Evolutionary conservation across 2,329 filamentous ascomycete species (phyloP), one percentile per base, ranked within the genome.

Genomic region (Chrysoporthe deuterocubensis): DNA sequence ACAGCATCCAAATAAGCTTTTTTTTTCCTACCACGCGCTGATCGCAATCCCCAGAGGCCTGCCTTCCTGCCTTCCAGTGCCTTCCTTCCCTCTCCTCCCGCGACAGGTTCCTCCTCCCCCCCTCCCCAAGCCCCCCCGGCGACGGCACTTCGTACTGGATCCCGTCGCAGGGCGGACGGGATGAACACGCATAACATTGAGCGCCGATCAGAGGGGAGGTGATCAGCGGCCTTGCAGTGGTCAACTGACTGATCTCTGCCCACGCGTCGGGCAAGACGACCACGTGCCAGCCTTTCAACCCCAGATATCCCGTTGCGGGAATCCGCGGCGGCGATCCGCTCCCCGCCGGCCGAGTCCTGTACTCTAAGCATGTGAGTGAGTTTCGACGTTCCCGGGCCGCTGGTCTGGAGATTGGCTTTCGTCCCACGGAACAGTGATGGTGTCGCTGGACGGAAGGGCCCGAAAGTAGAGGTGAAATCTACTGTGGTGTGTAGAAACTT

Each of bases 291-390:
- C 5, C 37, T 21, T 16, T n/a, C 21, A 43, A 42, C 32, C 40
- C 8, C 32, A 57, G 46, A 46, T 44, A 16, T 14, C 8, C 21
- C 11, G 11, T 18, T 37, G 26, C 11, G 60, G 52, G 16, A 44
- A 64, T 8, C 58, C 32, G 50, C 32, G 62, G 52, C 40, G 62
- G 58, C 26, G 52, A 64, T 64, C 62, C 62, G 62, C 52, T 57
- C 52, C 62, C 43, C 52, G 62, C 62, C 62, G 62, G 46, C 6
- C 4, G 42, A 40, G 26, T 21, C 14, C 48, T 42, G 32, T 42
- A 58, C 6, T 26, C 26, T 26, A 26, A 26, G 26, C 26, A 26
- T 26, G 26, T 26, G 26, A 26, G 34, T 58, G 50, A 54, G 50
- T 16, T 34, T 54, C 32, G 50, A 32, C 14, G 56, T 40, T 40